These are phyloP conservation scores for Pueraria montana DNA, from an alignment of 306 rosid genomes.

Conservation along the genomic window DNA sequence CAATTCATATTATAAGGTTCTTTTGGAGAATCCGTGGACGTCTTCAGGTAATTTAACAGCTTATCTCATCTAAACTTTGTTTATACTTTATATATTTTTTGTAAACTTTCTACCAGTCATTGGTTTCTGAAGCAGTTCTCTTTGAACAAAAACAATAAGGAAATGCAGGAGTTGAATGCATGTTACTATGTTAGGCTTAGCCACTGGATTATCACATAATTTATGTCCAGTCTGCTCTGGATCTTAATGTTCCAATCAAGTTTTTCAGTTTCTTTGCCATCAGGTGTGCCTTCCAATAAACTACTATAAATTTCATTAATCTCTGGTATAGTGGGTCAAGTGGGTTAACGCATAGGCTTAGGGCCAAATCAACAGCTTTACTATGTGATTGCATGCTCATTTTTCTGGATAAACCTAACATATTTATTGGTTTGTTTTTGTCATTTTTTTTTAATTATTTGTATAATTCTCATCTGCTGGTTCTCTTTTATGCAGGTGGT, in stretches of 20 bases:
- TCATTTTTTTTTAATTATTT: slow-evolving; percentile 7
- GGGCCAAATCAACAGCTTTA: not conserved
- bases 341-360: not conserved
- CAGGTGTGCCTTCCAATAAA: not conserved
- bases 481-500: slow-evolving; percentile 65
- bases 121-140: slow-evolving; percentile 30
- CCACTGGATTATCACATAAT: slow-evolving; percentile 7
- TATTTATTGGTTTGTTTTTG: slow-evolving; percentile 28
- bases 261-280: slow-evolving; percentile 30
- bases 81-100: not conserved
- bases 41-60: slow-evolving; percentile 66
- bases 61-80: slow-evolving; percentile 31
- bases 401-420: slow-evolving; percentile 1
- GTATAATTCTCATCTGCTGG: slow-evolving; percentile 31
- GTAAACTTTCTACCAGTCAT: not conserved
- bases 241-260: slow-evolving; percentile 34
- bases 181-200: slow-evolving; percentile 7
- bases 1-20: slow-evolving; percentile 89
- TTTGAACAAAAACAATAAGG: slow-evolving; percentile 20
- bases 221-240: slow-evolving; percentile 30
- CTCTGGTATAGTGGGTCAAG: not conserved
- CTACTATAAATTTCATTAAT: slow-evolving; percentile 23
- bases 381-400: slow-evolving; percentile 19
- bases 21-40: slow-evolving; percentile 79
- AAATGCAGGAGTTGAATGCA: slow-evolving; percentile 23